Evolutionary conservation across 768 basidiomycete genomes (phyloP).

Genomic region (Butyriboletus loyo): DNA sequence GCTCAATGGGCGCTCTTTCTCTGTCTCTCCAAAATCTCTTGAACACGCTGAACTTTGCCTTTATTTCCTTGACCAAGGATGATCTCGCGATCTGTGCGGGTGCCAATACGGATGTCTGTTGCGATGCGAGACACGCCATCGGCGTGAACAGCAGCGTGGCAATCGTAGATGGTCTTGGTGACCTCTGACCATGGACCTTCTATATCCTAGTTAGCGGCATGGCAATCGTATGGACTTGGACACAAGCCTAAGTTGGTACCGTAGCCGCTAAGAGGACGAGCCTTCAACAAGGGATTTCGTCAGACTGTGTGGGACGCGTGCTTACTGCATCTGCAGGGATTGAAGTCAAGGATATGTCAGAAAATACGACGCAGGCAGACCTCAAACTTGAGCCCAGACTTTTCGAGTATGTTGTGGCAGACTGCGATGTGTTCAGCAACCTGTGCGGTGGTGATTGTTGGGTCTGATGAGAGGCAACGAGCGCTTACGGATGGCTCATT

Average conservation of each 20-base stretch:
- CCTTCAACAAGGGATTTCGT: slow-evolving; percentile 34
- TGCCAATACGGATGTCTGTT: slow-evolving; percentile 95
- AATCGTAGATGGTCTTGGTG: slow-evolving; percentile 83
- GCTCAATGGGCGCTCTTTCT: slow-evolving; percentile 1
- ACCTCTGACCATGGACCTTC: slow-evolving; percentile 89
- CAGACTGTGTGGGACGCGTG: not conserved
- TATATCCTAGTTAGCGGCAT: slow-evolving; percentile 7
- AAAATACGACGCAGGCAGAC: slow-evolving; percentile 36
- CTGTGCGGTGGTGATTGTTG: slow-evolving; percentile 27
- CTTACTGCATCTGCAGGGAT: slow-evolving; percentile 38
- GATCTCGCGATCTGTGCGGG: slow-evolving; percentile 69
- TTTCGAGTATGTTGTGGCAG: slow-evolving; percentile 79
- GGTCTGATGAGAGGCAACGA: slow-evolving; percentile 1
- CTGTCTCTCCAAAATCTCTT: slow-evolving; percentile 63
- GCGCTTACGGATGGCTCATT: slow-evolving; percentile 62
- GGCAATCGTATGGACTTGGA: not conserved
- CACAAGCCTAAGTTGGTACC: slow-evolving; percentile 80
- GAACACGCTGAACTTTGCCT: slow-evolving; percentile 75
- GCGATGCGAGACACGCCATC: slow-evolving; percentile 74
- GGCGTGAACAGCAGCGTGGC: slow-evolving; percentile 82
- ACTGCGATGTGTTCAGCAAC: slow-evolving; percentile 79
- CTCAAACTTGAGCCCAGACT: slow-evolving; percentile 80
- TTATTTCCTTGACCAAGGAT: slow-evolving; percentile 69
- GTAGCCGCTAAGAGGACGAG: slow-evolving; percentile 58
- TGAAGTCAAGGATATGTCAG: not conserved